Conservation (phyloP, 2,329 filamentous ascomycete species). For the Phialocephala sp. region DNA sequence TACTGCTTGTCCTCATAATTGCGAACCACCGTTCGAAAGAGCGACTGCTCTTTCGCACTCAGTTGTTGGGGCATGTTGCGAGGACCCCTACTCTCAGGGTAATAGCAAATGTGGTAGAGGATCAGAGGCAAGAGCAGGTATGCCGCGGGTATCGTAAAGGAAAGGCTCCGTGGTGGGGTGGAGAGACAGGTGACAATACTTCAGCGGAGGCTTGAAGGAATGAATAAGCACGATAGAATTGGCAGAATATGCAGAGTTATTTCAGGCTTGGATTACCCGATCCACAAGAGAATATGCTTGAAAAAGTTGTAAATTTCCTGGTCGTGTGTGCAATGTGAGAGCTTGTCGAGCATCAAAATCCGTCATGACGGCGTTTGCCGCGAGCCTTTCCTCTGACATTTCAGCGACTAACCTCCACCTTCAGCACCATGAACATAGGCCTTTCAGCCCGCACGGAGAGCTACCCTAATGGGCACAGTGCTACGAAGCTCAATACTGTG, state of each 20-base stretch:
- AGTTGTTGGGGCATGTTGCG: slow-evolving; percentile 72
- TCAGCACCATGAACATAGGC: background rate
- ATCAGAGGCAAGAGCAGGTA: background rate
- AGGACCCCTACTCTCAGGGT: background rate
- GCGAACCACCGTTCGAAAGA: slow-evolving; percentile 94
- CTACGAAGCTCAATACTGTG: slow-evolving; percentile 30
- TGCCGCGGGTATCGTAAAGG: background rate
- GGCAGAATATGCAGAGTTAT: background rate
- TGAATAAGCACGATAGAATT: background rate
- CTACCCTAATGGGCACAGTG: slow-evolving; percentile 17
- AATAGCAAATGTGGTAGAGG: background rate
- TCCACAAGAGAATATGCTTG: slow-evolving; percentile 5
- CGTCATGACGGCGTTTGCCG: background rate
- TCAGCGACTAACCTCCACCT: background rate
- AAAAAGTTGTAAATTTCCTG: background rate
- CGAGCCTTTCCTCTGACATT: slow-evolving; percentile 11
- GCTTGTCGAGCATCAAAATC: slow-evolving; percentile 15
- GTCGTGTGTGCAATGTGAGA: slow-evolving; percentile 8
- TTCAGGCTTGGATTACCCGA: slow-evolving; percentile 1
- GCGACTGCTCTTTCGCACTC: slow-evolving; percentile 86
- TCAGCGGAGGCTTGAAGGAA: background rate
- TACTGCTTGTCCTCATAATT: slow-evolving; percentile 99
- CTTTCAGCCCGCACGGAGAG: slow-evolving; percentile 15
- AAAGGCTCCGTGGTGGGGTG: slow-evolving; percentile 7
- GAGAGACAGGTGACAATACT: background rate